These are phyloP conservation scores for Auxenochlorella protothecoides DNA, from an alignment of 139 green algal genomes.

Conservation along the genomic window DNA sequence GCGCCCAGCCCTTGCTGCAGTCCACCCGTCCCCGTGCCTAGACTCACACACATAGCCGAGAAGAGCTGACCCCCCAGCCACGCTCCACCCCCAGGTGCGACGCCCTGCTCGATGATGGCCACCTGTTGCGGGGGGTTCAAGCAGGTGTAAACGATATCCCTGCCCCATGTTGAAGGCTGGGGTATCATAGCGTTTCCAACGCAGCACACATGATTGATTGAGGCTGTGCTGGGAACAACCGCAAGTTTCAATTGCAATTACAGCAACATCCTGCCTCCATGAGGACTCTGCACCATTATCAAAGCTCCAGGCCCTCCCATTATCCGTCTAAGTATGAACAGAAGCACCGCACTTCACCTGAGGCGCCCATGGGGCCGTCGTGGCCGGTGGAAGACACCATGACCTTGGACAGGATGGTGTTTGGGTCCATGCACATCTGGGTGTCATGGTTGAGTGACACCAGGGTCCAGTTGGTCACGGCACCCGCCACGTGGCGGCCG, in stretches of 20 bases:
- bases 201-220: too few species aligned
- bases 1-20: too few species aligned
- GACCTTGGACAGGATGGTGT: constrained; percentile 81
- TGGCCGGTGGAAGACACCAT: constrained; percentile 88
- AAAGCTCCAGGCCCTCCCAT: too few species aligned
- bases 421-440: constrained; percentile 95
- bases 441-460: constrained; percentile 94
- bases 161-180: too few species aligned
- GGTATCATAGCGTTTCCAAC: too few species aligned
- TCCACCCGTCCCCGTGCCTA: too few species aligned
- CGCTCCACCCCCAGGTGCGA: constrained; percentile 64
- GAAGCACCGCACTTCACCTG: constrained; percentile 8
- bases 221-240: too few species aligned
- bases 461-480: constrained; percentile 97
- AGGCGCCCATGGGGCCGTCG: constrained; percentile 91
- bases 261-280: too few species aligned
- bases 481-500: constrained; percentile 59
- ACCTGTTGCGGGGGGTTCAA: constrained; percentile 23
- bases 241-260: too few species aligned
- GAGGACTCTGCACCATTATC: too few species aligned
- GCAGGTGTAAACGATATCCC: too few species aligned
- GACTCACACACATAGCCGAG: constrained; percentile 66
- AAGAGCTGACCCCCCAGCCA: constrained; percentile 97
- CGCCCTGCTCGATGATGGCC: constrained; percentile 80
- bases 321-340: too few species aligned